Conservation (phyloP, 495 filamentous ascomycete genomes). For the Aspergillus wentii region DNA sequence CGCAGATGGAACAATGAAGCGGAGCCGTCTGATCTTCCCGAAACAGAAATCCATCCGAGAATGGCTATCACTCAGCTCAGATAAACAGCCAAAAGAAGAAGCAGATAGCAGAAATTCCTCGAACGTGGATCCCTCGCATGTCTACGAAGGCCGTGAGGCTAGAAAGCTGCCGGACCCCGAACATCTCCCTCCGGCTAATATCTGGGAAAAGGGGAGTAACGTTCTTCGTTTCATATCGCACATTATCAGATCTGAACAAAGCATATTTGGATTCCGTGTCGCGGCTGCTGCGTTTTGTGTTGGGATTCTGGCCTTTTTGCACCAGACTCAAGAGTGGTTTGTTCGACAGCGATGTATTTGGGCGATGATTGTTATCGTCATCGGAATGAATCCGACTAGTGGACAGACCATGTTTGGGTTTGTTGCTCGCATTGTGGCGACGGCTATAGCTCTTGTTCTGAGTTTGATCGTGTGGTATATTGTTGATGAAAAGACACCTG, state of each 20-base stretch:
- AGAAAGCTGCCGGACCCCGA: conserved; percentile 54
- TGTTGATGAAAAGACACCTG: conserved; percentile 55
- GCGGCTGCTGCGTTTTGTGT: conserved; percentile 67
- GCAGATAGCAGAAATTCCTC: conserved; percentile 17
- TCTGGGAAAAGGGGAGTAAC: conserved; percentile 51
- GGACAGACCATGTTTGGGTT: conserved; percentile 67
- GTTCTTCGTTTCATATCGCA: conserved; percentile 20
- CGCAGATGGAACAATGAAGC: conserved; percentile 56
- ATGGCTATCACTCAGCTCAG: conserved; percentile 19
- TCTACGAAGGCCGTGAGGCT: conserved; percentile 3
- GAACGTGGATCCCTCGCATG: conserved; percentile 11
- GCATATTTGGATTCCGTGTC: conserved; percentile 61
- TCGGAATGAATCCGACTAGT: conserved; percentile 54
- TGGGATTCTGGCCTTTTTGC: conserved; percentile 63
- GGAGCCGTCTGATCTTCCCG: conserved; percentile 55
- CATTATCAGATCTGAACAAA: conserved; percentile 25
- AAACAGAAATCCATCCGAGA: conserved; percentile 47
- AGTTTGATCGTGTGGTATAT: conserved; percentile 72
- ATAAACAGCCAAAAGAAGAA: conserved; percentile 4
- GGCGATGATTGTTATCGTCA: conserved; percentile 72
- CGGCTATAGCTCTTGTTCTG: conserved; percentile 51
- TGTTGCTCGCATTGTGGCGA: conserved; percentile 59
- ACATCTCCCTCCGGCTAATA: conserved; percentile 59
- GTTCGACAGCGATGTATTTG: conserved; percentile 66
- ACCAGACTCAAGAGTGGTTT: conserved; percentile 62